Conservation (phyloP, 2,329 filamentous ascomycete genomes). For the Diaporthe citriasiana region DNA sequence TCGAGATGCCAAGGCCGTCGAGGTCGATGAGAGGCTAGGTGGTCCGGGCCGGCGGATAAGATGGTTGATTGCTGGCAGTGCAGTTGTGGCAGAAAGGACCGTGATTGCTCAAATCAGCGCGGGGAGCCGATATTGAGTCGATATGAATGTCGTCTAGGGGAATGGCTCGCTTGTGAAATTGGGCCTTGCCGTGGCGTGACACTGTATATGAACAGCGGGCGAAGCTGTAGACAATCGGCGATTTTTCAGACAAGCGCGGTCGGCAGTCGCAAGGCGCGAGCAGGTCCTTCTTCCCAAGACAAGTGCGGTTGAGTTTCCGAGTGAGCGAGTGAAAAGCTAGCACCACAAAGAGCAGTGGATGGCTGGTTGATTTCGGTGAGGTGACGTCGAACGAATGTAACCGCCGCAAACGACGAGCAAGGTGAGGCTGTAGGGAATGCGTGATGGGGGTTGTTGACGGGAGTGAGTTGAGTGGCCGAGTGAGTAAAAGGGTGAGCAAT, state of each 20-base stretch:
- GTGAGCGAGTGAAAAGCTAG: conserved; percentile 23
- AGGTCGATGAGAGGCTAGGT: conserved; percentile 37
- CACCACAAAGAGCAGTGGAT: conserved; percentile 19
- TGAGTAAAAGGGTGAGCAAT: neutral
- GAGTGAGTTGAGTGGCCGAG: conserved; percentile 10
- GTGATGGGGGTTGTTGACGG: conserved; percentile 27
- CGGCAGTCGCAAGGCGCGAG: conserved; percentile 11
- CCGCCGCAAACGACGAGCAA: conserved; percentile 34
- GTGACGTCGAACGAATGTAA: conserved; percentile 33
- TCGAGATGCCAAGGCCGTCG: conserved; percentile 23
- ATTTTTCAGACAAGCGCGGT: conserved; percentile 18
- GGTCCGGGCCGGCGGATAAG: conserved; percentile 41
- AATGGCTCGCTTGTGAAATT: conserved; percentile 25
- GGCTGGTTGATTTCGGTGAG: neutral
- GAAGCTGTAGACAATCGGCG: conserved; percentile 32
- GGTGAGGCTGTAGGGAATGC: conserved; percentile 10
- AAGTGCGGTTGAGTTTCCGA: neutral
- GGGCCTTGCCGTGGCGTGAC: conserved; percentile 29
- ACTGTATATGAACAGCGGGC: conserved; percentile 26
- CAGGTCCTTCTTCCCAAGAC: conserved; percentile 22
- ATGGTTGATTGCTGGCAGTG: conserved; percentile 27
- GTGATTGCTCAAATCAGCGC: conserved; percentile 36
- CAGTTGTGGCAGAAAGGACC: conserved; percentile 33
- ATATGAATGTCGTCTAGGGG: conserved; percentile 7
- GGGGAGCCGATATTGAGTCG: conserved; percentile 22